Base-by-base conservation (phyloP, 1,139 yeast genomes). In the Arxiozyma slooffiae region DNA sequence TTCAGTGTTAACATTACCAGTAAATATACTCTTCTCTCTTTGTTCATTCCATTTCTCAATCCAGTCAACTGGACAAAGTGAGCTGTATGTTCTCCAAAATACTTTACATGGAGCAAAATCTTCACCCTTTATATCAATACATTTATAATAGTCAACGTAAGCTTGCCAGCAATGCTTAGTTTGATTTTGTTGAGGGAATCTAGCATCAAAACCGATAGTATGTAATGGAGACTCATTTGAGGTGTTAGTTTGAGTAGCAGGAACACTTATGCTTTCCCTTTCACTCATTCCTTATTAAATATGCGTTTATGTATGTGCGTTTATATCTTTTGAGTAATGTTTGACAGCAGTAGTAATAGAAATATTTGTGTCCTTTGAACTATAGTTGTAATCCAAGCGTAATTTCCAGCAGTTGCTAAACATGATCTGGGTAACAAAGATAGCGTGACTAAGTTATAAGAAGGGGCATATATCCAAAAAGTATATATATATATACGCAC, bases 91-190 rank as follows among this genome's bases (percentile, higher is more conserved):
- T 74, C 82, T 85, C 82, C 81, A 87, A 77, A 92, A 92, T 62
- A 87, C 89, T 74, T 89, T 80, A 75, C 98, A 92, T 67, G 97
- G 97, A 67, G 90, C 96, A 68, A 92, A 92, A 58, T 90, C 97
- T 75, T 92, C 97, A 68, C 98, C 98, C 77, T 90, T 90, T 61
- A 90, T 89, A 67, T 82, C 85, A 70, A 92, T 81, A 77, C 98
- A 92, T 74, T 89, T 90, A 84, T 86, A 92, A 82, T 90, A 92
- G 74, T 92, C 98, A 66, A 92, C 88, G 77, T 90, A 92, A 60
- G 94, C 79, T 77, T 90, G 97, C 81, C 94, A 94, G 79, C 98
- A 90, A 79, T 90, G 96, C 77, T 85, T 89, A 66, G 96, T 85
- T 75, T 90, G 98, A 81, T 90, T 92, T 72, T 82, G 90, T 78